Percentiles rank a stretch among this genome's conserved stretches.
These are phyloP conservation scores for Cercospora sesami DNA, from an alignment of 2,329 filamentous ascomycete species.

Conservation along the genomic window DNA sequence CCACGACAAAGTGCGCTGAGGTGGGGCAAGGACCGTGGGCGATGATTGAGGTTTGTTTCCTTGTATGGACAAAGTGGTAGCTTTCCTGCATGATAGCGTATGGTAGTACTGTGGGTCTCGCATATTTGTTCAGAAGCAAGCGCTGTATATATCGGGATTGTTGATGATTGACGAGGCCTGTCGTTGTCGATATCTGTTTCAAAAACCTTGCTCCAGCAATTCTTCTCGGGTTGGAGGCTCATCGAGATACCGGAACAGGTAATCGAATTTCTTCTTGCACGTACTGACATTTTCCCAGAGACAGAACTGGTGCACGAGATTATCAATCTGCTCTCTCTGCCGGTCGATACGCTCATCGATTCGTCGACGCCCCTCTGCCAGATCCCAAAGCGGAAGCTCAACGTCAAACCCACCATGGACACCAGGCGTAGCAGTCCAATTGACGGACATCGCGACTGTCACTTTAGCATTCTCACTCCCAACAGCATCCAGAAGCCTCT, in stretches of 20 bases:
- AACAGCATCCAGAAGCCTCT: not conserved
- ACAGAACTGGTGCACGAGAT: not conserved
- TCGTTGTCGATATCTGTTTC: not conserved
- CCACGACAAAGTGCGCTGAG: constrained; percentile 33
- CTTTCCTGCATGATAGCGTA: not conserved
- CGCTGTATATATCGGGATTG: not conserved
- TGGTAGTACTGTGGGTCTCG: not conserved
- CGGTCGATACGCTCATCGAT: not conserved
- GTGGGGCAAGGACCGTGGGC: constrained; percentile 36
- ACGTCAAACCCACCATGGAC: not conserved
- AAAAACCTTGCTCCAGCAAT: not conserved
- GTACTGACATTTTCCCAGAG: not conserved
- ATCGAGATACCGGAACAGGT: not conserved
- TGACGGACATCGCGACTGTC: not conserved
- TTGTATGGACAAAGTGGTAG: not conserved
- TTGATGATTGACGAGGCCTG: too few species aligned
- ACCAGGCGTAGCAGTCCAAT: not conserved
- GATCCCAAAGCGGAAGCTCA: constrained; percentile 1
- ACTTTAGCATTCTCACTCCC: not conserved
- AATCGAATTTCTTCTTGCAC: constrained; percentile 4
- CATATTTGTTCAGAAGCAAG: not conserved
- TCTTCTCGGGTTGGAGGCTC: not conserved
- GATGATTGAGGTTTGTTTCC: not conserved
- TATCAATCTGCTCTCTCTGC: not conserved
- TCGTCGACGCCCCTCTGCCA: not conserved